phyloP scores from a whole-genome alignment of 768 basidiomycete species.

The Boletus patriciae region DNA sequence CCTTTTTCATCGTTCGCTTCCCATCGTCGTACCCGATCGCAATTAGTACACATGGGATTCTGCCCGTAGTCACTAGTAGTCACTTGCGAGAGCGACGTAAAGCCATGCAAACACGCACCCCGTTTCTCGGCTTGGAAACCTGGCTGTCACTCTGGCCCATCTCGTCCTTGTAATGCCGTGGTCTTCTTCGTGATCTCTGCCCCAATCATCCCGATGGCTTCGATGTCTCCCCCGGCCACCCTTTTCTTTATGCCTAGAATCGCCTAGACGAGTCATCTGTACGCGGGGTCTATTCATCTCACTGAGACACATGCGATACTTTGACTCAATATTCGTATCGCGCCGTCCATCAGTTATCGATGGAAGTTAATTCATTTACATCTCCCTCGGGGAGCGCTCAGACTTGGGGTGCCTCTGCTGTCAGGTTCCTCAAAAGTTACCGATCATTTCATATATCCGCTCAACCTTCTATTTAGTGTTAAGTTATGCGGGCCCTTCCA shows the following conservation, averaged over 20 bases:
- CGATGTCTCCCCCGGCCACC: slow-evolving; percentile 28
- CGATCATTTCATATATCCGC: slow-evolving; percentile 29
- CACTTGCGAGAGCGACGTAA: slow-evolving; percentile 26
- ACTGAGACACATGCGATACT: slow-evolving; percentile 1
- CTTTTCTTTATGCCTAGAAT: slow-evolving; percentile 5
- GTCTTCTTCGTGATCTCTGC: slow-evolving; percentile 12
- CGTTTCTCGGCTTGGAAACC: slow-evolving; percentile 8
- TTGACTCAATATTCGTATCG: slow-evolving; percentile 11
- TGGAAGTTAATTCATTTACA: slow-evolving; percentile 26
- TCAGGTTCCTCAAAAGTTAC: slow-evolving; percentile 8
- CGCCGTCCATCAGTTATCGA: slow-evolving; percentile 24
- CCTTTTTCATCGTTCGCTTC: not conserved
- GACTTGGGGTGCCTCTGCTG: slow-evolving; percentile 1
- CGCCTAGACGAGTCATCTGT: not conserved
- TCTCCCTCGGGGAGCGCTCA: slow-evolving; percentile 16
- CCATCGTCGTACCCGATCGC: slow-evolving; percentile 1
- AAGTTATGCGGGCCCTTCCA: slow-evolving; percentile 19
- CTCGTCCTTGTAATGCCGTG: slow-evolving; percentile 15
- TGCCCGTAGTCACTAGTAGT: not conserved
- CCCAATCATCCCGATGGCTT: slow-evolving; percentile 12
- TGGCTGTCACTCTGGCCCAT: not conserved
- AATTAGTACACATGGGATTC: not conserved
- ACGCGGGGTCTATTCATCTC: slow-evolving; percentile 9
- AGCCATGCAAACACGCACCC: not conserved
- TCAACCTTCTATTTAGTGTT: slow-evolving; percentile 29